Evolutionary conservation across 2,329 filamentous ascomycete species (phyloP), one percentile per base, ranked within the genome.

Genomic region (Ascochyta fabae): DNA sequence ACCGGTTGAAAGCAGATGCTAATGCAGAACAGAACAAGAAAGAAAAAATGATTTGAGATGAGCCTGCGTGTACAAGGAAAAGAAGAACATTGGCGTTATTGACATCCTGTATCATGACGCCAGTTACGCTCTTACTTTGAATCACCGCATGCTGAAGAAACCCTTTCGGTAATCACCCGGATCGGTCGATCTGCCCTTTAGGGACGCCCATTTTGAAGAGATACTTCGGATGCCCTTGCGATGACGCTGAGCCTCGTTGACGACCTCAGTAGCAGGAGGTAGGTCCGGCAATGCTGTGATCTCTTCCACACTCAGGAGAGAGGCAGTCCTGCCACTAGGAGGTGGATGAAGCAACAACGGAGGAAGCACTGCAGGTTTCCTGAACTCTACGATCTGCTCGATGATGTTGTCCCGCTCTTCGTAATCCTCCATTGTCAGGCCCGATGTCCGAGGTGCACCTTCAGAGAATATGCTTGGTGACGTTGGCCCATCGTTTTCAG

Each of bases 201-300:
- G 24, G 3, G 62, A 48, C 3, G 65, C 61, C 39, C 60, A 66
- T 35, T 65, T 70, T 4, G 65, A 63, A 15, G 57, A 55, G 24
- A 69, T 48, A 46, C 67, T 70, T 39, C 60, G 61, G 2, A 68
- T 62, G 1, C 64, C 60, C 57, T 64, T 69, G 39, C 62, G 64
- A 23, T 52, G 56, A 5, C 66, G 53, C 13, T 60, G 58, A n/a
- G 52, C 24, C 1, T 39, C 24, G 16, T n/a, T 36, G 16, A 6
- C 29, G 16, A 42, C 23, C 16, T 45, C 41, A 19, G 24, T 19
- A 15, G 36, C 19, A 6, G 41, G 41, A 12, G 40, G 40, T 10
- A 48, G 42, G 4, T 48, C 51, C 1, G 68, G 62, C n/a, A 64
- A 53, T 10, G 61, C 59, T 1, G 68, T 65, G 4, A 65, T 51